Evolutionary conservation across 2,329 filamentous ascomycete genomes (phyloP), one percentile per base, ranked within the genome.

Genomic region (Cercospora zeae-maydis): DNA sequence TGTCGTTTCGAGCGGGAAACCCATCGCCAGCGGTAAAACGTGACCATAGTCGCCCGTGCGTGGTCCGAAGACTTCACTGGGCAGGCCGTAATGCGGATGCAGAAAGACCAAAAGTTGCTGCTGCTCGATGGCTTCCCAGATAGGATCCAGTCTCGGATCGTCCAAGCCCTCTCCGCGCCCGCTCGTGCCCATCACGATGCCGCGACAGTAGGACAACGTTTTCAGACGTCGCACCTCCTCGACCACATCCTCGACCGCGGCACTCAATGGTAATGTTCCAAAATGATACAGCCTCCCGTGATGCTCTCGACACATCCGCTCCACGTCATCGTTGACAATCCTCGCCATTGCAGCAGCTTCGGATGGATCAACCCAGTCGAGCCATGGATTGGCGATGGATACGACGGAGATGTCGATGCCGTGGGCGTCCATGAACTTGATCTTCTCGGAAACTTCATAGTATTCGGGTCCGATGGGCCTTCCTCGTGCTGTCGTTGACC

Each of bases 1-100:
- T 1, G 93, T 96, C 0, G 93, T 97, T 78, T 97, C 93, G 68
- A 97, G 85, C 0, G 93, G 92, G 74, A 96, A 96, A 0, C 93
- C 93, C 3, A 97, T 79, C 0, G 92, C 91, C 0, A 97, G 80
- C 0, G 92, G 90, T 2, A 97, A 81, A 0, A 96, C 92, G 74
- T 96, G 93, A 0, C 93, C 93, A 73, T 96, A 96, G 33, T 84
- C 82, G 64, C 88, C 87, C 0, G 84, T 85, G 7, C 88, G 81
- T 0, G 90, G 85, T 0, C 93, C 93, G 78, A 90, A 96, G 3
- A 96, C 91, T 8, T 86, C 84, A 63, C 85, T 84, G 0, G 92
- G 92, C 2, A 97, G 83, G 1, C 93, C 93, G 74, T 97, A 96
- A 77, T 97, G 93, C 30, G 93, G 93, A 76, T 97, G 93, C 57